phyloP scores from a whole-genome alignment of 106 monocot species.

The Platanthera zijinensis region DNA sequence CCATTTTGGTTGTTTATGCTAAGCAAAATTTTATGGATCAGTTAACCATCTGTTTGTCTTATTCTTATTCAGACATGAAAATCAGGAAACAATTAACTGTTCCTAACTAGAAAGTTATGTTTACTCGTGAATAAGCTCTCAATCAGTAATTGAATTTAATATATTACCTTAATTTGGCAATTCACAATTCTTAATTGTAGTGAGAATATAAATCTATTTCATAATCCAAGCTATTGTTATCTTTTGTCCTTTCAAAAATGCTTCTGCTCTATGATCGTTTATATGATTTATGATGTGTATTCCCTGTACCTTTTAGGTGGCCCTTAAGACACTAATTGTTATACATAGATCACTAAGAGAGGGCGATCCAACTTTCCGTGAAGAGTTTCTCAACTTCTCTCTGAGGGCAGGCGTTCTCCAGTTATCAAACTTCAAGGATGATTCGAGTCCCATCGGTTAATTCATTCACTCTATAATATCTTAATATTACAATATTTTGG shows the following conservation, averaged over 20 bases:
- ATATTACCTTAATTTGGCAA: not conserved
- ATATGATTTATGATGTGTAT: not conserved
- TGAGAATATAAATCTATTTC: not conserved
- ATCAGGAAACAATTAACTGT: not conserved
- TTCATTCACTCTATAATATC: not conserved
- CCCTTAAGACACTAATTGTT: constrained; percentile 80
- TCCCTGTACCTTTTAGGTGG: constrained; percentile 40
- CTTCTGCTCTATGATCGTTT: constrained; percentile 1
- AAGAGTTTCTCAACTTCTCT: constrained; percentile 82
- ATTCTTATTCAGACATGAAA: not conserved
- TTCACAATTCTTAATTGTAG: not conserved
- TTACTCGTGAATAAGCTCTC: not conserved
- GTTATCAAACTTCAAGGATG: constrained; percentile 84
- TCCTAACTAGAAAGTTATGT: not conserved
- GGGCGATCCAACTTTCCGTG: constrained; percentile 89
- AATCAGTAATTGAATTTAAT: not conserved
- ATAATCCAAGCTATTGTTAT: not conserved
- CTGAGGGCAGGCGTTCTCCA: constrained; percentile 64
- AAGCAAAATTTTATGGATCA: not conserved
- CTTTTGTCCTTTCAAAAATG: not conserved
- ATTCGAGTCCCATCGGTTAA: constrained; percentile 84
- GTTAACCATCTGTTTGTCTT: not conserved
- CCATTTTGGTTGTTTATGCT: not conserved
- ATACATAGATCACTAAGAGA: constrained; percentile 92
- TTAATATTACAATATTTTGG: not conserved